Evolutionary conservation across 2,329 filamentous ascomycete species (phyloP).

Genomic region (Fusarium sp.): DNA sequence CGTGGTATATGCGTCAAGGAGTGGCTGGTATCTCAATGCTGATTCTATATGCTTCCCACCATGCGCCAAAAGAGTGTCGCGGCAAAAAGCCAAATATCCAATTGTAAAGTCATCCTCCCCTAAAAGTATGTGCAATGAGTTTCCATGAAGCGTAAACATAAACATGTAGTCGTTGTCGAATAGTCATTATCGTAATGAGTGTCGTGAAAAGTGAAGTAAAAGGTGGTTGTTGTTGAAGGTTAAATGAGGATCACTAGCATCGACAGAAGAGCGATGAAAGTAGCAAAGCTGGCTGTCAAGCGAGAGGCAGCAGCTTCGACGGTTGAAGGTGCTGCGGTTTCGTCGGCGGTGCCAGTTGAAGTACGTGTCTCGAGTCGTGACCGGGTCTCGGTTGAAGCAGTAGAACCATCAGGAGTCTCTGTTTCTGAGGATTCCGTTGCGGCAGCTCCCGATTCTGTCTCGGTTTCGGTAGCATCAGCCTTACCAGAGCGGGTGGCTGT

Average conservation of each 20-base stretch:
- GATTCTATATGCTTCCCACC: conserved; percentile 32
- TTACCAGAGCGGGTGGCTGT: conserved; percentile 10
- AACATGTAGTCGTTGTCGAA: conserved; percentile 31
- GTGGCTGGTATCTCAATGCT: conserved; percentile 43
- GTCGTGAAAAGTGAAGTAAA: conserved; percentile 36
- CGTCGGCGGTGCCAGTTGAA: conserved; percentile 14
- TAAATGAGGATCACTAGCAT: conserved; percentile 41
- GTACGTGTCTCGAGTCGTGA: conserved; percentile 41
- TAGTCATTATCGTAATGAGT: conserved; percentile 44
- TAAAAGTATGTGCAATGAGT: conserved; percentile 34
- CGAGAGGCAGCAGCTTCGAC: conserved; percentile 38
- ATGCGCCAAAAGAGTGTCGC: conserved; percentile 45
- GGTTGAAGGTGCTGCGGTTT: conserved; percentile 28
- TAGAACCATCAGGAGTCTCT: not conserved
- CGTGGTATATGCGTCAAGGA: conserved; percentile 35
- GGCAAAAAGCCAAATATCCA: conserved; percentile 28
- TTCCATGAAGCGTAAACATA: conserved; percentile 31
- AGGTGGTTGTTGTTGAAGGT: conserved; percentile 26
- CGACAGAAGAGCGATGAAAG: conserved; percentile 36
- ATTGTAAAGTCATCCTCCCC: conserved; percentile 14
- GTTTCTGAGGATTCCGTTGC: conserved; percentile 12
- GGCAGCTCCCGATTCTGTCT: not conserved
- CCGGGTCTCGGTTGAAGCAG: conserved; percentile 11
- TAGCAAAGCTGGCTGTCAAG: conserved; percentile 32
- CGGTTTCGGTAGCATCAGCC: conserved; percentile 5